Evolutionary conservation across 2,329 filamentous ascomycete genomes (phyloP), one percentile per base, ranked within the genome.

Genomic region (Ophiocordyceps camponoti-floridani): DNA sequence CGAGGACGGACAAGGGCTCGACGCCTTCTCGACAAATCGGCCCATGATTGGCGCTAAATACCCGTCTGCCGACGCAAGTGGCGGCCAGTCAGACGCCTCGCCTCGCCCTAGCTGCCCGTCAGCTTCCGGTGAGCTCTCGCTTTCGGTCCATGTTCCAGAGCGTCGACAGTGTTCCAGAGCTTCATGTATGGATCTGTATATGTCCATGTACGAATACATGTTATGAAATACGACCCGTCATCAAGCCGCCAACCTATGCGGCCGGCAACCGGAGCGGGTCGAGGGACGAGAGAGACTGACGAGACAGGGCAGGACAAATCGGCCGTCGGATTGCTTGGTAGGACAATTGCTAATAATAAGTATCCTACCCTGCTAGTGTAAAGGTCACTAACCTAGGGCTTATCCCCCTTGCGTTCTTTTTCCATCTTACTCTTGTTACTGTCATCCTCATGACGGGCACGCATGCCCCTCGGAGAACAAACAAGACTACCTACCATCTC

Each of bases 81-180:
- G 23, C 35, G 35, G 26, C 33, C 35, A 28, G 43, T 40, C 43
- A 23, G 40, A 40, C 14, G 33, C 19, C 14, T 16, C 10, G 27
- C 27, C 26, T 19, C 35, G 23, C 35, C 37, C 12, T 44, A 41
- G 43, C 43, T 19, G n/a, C 5, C 5, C 43, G 6, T 44, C 43
- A 44, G 43, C 43, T 40, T 40, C 43, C 37, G 43, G 43, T 44
- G 43, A 40, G 43, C 23, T 18, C 4, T 18, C 16, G 10, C 26
- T 16, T 42, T 42, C n/a, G 40, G 40, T 9, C 16, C 19, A n/a
- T 27, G 40, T 26, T 27, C 13, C 19, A 40, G 38, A 23, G 23
- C 23, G 23, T 23, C 23, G 23, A 3, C 23, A 23, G 23, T 23
- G 23, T 23, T 23, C 23, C 23, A 5, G 5, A 5, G 23, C 23